These are phyloP conservation scores for Fusarium denticulatum DNA, from an alignment of 2,329 filamentous ascomycete species.

Conservation along the genomic window DNA sequence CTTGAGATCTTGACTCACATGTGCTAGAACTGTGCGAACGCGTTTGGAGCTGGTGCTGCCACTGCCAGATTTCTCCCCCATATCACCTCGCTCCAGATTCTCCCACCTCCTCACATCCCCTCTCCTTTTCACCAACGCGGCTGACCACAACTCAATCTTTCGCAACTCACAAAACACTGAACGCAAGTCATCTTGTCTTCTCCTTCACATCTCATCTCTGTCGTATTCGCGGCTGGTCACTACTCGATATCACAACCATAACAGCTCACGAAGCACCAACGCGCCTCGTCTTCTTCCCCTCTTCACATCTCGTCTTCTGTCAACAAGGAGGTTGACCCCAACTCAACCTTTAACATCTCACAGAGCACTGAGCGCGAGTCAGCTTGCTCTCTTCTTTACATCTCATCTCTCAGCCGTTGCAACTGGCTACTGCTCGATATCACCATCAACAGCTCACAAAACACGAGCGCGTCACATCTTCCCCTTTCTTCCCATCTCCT, in stretches of 20 bases:
- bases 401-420: background rate
- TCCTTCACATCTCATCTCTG: background rate
- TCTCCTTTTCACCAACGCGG: background rate
- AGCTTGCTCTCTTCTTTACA: background rate
- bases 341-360: rapidly evolving
- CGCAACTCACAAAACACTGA: background rate
- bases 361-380: background rate
- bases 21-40: background rate
- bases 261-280: background rate
- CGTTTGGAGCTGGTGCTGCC: background rate
- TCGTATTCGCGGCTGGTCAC: background rate
- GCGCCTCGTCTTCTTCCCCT: background rate
- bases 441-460: background rate
- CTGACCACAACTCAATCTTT: rapidly evolving
- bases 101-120: background rate
- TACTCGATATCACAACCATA: background rate
- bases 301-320: background rate
- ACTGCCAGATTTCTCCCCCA: background rate
- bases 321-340: rapidly evolving
- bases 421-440: background rate
- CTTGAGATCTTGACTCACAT: background rate
- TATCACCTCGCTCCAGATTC: background rate
- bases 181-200: background rate
- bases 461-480: background rate
- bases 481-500: background rate